Evolutionary conservation across 768 basidiomycete species (phyloP), one percentile per base, ranked within the genome.

Genomic region (Amanita inopinata): DNA sequence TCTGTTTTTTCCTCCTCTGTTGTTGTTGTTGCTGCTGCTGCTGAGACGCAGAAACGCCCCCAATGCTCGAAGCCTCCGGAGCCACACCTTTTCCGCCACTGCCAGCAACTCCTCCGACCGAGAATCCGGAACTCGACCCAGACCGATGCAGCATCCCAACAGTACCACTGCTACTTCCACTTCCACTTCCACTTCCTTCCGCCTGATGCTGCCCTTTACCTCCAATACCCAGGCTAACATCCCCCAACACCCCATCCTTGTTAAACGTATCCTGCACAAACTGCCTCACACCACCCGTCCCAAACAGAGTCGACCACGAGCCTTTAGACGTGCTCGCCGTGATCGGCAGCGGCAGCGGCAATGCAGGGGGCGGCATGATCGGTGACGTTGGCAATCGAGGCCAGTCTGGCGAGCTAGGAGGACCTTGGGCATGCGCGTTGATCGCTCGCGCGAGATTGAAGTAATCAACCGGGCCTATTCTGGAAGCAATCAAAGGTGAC

Each of bases 251-350:
- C 8, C 66, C 66, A 5, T 69, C 67, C 39, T 65, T 67, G 7
- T 25, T 44, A 4, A 70, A 57, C 1, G 69, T 64, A 49, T 76
- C 78, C 24, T 76, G 73, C 20, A 76, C 64, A 45, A 88, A 74
- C 43, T 85, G 80, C 19, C 80, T 69, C 60, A 87, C 65, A 32
- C 67, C 72, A 12, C 73, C 74, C 0, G 82, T 63, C 46, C 77
- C 80, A 56, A 86, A 83, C 8, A 89, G 54, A 52, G 78, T 87
- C 0, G 84, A 82, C 87, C 87, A 89, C 0, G 87, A 86, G 6
- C 78, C 83, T 33, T 78, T 70, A 2, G 86, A 86, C 2, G 83
- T 18, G 24, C 38, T 42, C 24, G 41, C 6, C 11, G 22, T 44
- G 78, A 34, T 61, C 71, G 0, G 80, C 78, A 0, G 76, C 64